These are phyloP conservation scores for Populus deltoides DNA, from an alignment of 345 rosid species.

Conservation along the genomic window DNA sequence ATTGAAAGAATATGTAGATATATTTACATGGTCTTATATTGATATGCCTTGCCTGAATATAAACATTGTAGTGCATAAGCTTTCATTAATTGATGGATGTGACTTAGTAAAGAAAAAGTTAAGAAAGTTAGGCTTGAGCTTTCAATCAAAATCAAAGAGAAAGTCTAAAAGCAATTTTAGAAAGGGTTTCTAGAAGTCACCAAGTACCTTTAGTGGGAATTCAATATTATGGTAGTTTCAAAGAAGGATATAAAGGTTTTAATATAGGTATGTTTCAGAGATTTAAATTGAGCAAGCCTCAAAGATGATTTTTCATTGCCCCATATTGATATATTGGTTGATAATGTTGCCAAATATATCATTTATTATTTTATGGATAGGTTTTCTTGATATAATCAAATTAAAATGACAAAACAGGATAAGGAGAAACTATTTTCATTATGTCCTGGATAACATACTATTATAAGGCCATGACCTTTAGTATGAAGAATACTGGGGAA, in stretches of 20 bases:
- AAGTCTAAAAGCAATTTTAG: not conserved
- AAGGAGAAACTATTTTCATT: not conserved
- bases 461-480: not conserved
- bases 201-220: not conserved
- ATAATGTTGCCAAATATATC: not conserved
- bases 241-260: not conserved
- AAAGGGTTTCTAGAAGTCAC: not conserved
- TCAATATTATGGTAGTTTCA: rapidly evolving
- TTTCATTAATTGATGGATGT: too few species aligned
- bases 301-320: not conserved
- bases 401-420: not conserved
- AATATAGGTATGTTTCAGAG: rapidly evolving
- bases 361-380: not conserved
- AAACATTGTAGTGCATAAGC: too few species aligned
- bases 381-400: not conserved
- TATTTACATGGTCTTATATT: too few species aligned
- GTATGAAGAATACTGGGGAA: not conserved
- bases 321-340: not conserved
- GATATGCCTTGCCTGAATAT: too few species aligned
- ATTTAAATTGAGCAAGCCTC: not conserved
- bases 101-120: too few species aligned
- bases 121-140: not conserved
- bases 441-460: not conserved
- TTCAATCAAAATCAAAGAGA: not conserved
- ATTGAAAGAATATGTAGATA: too few species aligned